phyloP scores from a whole-genome alignment of 2,329 filamentous ascomycete genomes.

The Coniochaeta ligniaria region DNA sequence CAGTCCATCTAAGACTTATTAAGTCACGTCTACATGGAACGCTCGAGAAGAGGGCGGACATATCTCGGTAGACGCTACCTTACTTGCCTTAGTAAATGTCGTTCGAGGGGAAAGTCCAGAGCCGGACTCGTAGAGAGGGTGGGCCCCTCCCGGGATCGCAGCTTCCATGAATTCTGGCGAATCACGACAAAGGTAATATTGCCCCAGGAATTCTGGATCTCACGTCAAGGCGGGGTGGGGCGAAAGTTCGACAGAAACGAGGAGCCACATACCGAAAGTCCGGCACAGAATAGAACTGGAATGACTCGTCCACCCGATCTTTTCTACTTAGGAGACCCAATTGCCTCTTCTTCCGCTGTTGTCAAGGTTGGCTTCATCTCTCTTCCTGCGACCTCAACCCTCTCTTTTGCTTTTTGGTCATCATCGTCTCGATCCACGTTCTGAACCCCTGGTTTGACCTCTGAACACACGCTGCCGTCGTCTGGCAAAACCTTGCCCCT shows the following conservation, averaged over 20 bases:
- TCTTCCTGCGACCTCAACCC: background rate
- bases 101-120: background rate
- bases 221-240: background rate
- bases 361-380: background rate
- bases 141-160: background rate
- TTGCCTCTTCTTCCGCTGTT: background rate
- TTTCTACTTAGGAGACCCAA: background rate
- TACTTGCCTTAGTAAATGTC: no score
- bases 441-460: background rate
- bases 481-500: background rate
- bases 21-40: background rate
- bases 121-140: background rate
- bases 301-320: background rate
- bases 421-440: background rate
- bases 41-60: background rate
- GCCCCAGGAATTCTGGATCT: constrained; percentile 1
- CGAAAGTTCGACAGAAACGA: background rate
- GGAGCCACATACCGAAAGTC: constrained; percentile 2
- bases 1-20: background rate
- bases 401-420: background rate
- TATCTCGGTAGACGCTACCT: background rate
- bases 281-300: background rate
- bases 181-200: constrained; percentile 1
- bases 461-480: background rate
- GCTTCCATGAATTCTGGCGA: background rate